Percentiles rank a stretch among this genome's conserved stretches.
phyloP scores from a whole-genome alignment of 345 rosid species.

The Citrus cavaleriei region DNA sequence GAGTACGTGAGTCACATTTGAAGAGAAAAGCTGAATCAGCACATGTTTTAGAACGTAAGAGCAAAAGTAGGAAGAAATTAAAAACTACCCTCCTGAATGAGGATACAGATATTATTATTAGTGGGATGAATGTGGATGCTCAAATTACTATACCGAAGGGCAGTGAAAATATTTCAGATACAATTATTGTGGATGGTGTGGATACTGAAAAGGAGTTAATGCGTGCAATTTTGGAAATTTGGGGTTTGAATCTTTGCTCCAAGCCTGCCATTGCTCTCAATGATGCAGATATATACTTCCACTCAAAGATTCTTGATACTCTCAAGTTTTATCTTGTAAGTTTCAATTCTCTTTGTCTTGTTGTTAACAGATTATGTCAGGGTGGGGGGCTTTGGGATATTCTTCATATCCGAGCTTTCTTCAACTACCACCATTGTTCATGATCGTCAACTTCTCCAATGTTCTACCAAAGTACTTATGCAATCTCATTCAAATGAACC shows the following conservation, averaged over 20 bases:
- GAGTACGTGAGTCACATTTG: slow-evolving; percentile 21
- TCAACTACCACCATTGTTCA: neutral
- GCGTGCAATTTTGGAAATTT: slow-evolving; percentile 52
- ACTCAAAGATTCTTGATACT: slow-evolving; percentile 71
- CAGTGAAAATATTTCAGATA: slow-evolving; percentile 23
- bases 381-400: neutral
- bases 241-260: slow-evolving; percentile 50
- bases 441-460: neutral
- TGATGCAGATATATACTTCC: slow-evolving; percentile 62
- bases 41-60: slow-evolving; percentile 14
- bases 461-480: neutral
- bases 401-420: neutral
- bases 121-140: slow-evolving; percentile 45
- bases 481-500: neutral
- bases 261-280: slow-evolving; percentile 27
- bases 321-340: slow-evolving; percentile 70
- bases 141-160: slow-evolving; percentile 32
- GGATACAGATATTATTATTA: slow-evolving; percentile 54
- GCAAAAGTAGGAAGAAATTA: slow-evolving; percentile 41
- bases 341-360: slow-evolving; percentile 12
- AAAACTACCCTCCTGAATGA: slow-evolving; percentile 31
- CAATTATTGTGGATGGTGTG: slow-evolving; percentile 29
- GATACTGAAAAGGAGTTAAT: slow-evolving; percentile 43
- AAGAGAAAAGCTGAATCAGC: slow-evolving; percentile 52
- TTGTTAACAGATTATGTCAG: neutral